phyloP scores from a whole-genome alignment of 805 yeast genomes.

The Ogataea saltuana region DNA sequence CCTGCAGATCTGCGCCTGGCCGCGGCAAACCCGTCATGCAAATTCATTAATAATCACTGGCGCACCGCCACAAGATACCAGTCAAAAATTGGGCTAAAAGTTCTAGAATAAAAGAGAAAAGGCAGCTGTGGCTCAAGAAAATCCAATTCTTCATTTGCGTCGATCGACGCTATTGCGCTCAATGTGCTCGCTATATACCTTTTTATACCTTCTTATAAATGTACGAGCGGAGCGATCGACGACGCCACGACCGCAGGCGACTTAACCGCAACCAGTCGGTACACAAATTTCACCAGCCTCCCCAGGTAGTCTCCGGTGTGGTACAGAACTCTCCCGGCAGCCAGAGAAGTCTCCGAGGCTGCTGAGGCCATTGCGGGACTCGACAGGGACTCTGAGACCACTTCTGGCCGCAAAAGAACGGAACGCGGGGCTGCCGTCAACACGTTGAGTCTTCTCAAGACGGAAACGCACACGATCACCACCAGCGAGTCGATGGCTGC shows the following conservation, averaged over 20 bases:
- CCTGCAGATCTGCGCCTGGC: no score
- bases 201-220: no score
- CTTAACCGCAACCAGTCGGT: background rate
- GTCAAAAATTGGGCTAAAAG: background rate
- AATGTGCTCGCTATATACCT: no score
- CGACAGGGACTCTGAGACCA: slow-evolving; percentile 2
- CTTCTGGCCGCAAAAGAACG: slow-evolving; percentile 3
- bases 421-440: slow-evolving; percentile 1
- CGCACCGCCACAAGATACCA: background rate
- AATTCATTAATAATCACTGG: background rate
- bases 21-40: background rate
- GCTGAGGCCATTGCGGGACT: background rate
- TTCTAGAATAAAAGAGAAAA: background rate
- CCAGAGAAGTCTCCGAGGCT: no score
- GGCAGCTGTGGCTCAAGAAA: background rate
- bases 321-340: background rate
- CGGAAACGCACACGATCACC: slow-evolving; percentile 16
- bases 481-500: slow-evolving; percentile 26
- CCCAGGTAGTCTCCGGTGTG: background rate
- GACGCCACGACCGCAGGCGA: background rate
- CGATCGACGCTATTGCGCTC: background rate
- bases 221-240: background rate
- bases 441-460: slow-evolving; percentile 17
- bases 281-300: background rate
- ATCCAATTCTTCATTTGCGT: background rate